Evolutionary conservation across 2,329 filamentous ascomycete genomes (phyloP), one percentile per base, ranked within the genome.

Genomic region (Apiospora aurea): DNA sequence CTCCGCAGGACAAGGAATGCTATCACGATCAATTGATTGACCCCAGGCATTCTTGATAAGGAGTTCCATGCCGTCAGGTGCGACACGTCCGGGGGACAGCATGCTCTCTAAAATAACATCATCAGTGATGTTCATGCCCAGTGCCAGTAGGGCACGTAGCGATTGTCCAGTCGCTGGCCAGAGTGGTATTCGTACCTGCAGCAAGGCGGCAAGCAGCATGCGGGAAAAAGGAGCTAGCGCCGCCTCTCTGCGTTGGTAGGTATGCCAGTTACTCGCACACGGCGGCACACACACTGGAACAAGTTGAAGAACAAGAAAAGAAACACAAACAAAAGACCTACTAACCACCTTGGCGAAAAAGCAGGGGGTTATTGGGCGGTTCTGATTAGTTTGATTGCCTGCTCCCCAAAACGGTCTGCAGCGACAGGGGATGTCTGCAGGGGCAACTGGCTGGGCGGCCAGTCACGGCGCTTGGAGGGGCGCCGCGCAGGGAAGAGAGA

Each of bases 371-470:
- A 10, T 10, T 57, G 26, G 53, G 29, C 53, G 29, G 18, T 21
- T 61, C 29, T 61, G 57, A 64, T 64, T 64, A 64, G 57, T 64
- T 64, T 64, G 57, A 64, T 64, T 64, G 57, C 57, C 21, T 38
- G 29, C 18, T 64, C 41, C 29, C 57, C 57, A 41, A 64, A 64
- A 64, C 57, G 57, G 57, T 64, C 57, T n/a, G 57, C 18, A 41
- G 57, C 57, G 57, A 64, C 57, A 38, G 34, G 57, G 11, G 41
- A 10, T 11, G 13, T 43, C 41, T 64, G 57, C 57, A 64, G 57
- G 57, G 57, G 57, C 11, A 14, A 21, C 8, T 41, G 29, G 10
- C 57, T 61, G 3, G 29, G 53, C 29, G 29, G 53, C 53, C 53
- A 61, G 18, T 61, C 53, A 61, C 29, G 53, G 53, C 53, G 53